Conservation (phyloP, 345 rosid species). For the Arabidopsis arenosa region DNA sequence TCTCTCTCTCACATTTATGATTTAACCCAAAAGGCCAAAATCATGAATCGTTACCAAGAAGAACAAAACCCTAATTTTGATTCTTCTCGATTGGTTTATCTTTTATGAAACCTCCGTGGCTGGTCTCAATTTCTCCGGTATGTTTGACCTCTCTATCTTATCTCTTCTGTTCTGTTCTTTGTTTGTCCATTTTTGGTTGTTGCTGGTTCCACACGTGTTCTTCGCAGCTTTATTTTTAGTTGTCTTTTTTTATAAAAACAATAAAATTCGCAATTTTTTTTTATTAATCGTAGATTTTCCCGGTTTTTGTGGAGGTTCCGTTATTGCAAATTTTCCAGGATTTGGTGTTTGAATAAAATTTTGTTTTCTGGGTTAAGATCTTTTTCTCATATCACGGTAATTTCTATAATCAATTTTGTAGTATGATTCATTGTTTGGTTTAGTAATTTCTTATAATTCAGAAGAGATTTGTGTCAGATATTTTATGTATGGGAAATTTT, state of each 20-base stretch:
- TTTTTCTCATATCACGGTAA: slow-evolving; percentile 42
- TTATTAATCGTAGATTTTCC: slow-evolving; percentile 42
- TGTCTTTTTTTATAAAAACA: not conserved
- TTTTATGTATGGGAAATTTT: not conserved
- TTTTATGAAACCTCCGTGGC: slow-evolving; percentile 72
- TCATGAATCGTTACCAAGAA: slow-evolving; percentile 28
- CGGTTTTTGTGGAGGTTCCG: slow-evolving; percentile 40
- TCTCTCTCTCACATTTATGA: slow-evolving; percentile 18
- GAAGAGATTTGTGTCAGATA: no score
- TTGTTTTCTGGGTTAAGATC: slow-evolving; percentile 52
- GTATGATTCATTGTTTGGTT: not conserved
- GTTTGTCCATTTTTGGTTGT: slow-evolving; percentile 20
- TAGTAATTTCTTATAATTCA: not conserved
- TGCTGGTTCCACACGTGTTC: slow-evolving; percentile 48
- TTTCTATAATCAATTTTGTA: slow-evolving; percentile 36
- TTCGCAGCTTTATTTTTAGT: slow-evolving; percentile 37
- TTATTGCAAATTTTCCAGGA: slow-evolving; percentile 34
- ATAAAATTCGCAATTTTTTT: slow-evolving; percentile 24
- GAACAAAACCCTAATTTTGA: slow-evolving; percentile 30
- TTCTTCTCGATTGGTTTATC: slow-evolving; percentile 28
- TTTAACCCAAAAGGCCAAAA: not conserved
- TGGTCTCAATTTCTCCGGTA: slow-evolving; percentile 49
- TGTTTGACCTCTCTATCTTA: slow-evolving; percentile 6
- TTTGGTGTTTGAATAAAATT: slow-evolving; percentile 28
- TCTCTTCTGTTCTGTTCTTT: slow-evolving; percentile 23